Percentiles rank a stretch among this genome's conserved stretches.
Evolutionary conservation across 2,329 filamentous ascomycete genomes (phyloP).

Genomic region (Colletotrichum brevisporum): DNA sequence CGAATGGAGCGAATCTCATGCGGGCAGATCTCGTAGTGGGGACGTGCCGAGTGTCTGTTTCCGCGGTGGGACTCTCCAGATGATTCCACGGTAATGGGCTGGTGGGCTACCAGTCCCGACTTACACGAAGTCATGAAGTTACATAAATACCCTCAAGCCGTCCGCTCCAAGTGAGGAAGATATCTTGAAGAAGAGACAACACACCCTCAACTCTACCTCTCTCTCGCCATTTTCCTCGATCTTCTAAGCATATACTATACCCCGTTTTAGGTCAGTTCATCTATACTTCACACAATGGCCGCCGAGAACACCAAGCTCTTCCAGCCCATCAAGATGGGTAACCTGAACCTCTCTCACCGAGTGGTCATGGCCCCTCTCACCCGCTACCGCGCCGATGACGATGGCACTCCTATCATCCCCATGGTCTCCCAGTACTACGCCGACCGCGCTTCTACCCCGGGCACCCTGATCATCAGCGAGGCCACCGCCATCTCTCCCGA

Average conservation of each 20-base stretch:
- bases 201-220: neutral
- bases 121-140: conserved; percentile 16
- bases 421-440: conserved; percentile 49
- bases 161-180: conserved; percentile 20
- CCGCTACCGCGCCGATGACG: conserved; percentile 63
- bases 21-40: conserved; percentile 26
- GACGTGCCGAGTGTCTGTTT: conserved; percentile 9
- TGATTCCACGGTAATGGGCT: conserved; percentile 26
- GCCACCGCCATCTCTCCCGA: conserved; percentile 47
- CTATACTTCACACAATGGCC: conserved; percentile 30
- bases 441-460: conserved; percentile 57
- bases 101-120: conserved; percentile 19
- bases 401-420: conserved; percentile 46
- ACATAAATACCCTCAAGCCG: conserved; percentile 31
- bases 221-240: neutral
- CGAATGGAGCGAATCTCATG: conserved; percentile 20
- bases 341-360: conserved; percentile 56
- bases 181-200: conserved; percentile 4
- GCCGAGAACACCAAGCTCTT: conserved; percentile 53
- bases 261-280: neutral
- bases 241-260: neutral
- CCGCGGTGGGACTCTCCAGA: conserved; percentile 36
- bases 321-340: conserved; percentile 58
- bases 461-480: conserved; percentile 53
- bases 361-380: conserved; percentile 72